These are phyloP conservation scores for Magnolia sinica DNA, from an alignment of 164 flowering plant genomes.

Conservation along the genomic window DNA sequence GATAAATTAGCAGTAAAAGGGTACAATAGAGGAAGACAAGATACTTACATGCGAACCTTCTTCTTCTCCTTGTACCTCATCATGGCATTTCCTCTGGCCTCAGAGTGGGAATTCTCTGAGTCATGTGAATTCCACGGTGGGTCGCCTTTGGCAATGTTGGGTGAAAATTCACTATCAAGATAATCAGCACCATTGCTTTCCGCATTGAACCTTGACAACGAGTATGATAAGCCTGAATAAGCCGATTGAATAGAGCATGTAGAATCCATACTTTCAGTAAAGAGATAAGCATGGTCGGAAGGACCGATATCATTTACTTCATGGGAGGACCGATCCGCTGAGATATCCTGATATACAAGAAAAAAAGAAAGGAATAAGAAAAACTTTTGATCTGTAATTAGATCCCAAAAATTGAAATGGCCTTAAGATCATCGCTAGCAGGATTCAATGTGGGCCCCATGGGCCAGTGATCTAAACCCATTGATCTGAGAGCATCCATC, in stretches of 20 bases:
- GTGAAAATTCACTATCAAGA: constrained; percentile 36
- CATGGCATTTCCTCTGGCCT: constrained; percentile 33
- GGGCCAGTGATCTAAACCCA: neutral
- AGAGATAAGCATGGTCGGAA: constrained; percentile 17
- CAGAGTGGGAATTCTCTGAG: constrained; percentile 19
- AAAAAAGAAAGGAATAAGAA: neutral
- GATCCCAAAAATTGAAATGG: neutral
- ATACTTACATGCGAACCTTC: constrained; percentile 41
- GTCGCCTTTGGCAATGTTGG: constrained; percentile 17
- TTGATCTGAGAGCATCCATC: neutral
- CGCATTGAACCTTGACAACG: constrained; percentile 42
- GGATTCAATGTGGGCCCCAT: neutral
- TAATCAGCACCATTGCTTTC: constrained; percentile 35
- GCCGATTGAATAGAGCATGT: constrained; percentile 18
- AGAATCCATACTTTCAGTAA: constrained; percentile 16
- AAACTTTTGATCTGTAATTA: neutral
- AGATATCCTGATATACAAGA: constrained; percentile 30
- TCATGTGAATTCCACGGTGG: constrained; percentile 21
- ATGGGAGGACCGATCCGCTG: constrained; percentile 17
- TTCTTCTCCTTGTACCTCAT: constrained; percentile 47
- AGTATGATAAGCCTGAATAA: constrained; percentile 31
- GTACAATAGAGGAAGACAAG: no score
- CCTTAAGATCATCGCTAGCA: neutral
- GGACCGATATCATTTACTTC: constrained; percentile 16
- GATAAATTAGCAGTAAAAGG: no score